phyloP scores from a whole-genome alignment of 2,329 filamentous ascomycete genomes.

The Ustulina deusta region DNA sequence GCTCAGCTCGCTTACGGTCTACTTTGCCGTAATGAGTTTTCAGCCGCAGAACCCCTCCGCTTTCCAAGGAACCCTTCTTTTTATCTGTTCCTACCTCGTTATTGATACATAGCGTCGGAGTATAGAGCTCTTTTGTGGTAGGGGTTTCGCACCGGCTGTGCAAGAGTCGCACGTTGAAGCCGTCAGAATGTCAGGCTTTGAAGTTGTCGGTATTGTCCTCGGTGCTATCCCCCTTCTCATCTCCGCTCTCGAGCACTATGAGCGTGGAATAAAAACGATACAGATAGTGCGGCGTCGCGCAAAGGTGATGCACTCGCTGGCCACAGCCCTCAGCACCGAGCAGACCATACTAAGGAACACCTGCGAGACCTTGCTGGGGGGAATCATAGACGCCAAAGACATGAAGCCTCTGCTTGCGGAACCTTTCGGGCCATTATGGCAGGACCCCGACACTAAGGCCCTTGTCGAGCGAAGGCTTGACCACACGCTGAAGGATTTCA shows the following conservation, averaged over 20 bases:
- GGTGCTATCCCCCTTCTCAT: constrained; percentile 43
- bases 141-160: neutral
- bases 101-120: neutral
- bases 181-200: constrained; percentile 43
- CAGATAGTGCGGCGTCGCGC: constrained; percentile 39
- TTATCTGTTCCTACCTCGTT: neutral
- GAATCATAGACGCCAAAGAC: constrained; percentile 40
- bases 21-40: neutral
- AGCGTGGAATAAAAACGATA: constrained; percentile 41
- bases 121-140: neutral
- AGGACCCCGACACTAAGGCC: constrained; percentile 27
- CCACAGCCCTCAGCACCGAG: constrained; percentile 45
- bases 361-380: constrained; percentile 49
- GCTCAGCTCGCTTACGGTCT: constrained; percentile 9
- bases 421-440: constrained; percentile 49
- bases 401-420: constrained; percentile 49
- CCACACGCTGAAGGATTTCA: constrained; percentile 42
- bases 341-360: constrained; percentile 48
- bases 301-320: constrained; percentile 44
- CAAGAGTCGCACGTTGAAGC: neutral
- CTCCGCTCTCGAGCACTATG: constrained; percentile 41
- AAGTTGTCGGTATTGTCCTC: constrained; percentile 45
- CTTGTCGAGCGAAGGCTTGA: constrained; percentile 45
- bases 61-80: neutral
- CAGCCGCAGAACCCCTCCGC: constrained; percentile 12